These are phyloP conservation scores for Agaricus bisporus DNA, from an alignment of 768 basidiomycete genomes.

Conservation along the genomic window DNA sequence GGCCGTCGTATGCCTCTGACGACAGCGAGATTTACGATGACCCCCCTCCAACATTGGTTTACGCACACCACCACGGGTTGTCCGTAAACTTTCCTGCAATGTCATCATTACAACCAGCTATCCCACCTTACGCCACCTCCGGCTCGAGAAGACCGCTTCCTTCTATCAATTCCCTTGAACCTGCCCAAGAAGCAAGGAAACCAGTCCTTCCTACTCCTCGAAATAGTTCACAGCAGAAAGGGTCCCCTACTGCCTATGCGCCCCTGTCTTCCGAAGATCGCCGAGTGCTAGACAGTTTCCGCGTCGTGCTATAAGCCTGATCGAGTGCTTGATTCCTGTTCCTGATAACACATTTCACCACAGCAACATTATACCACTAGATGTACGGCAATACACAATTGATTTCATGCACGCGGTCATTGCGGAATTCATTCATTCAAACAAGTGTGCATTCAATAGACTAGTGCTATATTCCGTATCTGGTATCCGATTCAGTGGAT, in stretches of 20 bases:
- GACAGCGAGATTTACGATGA: conserved; percentile 37
- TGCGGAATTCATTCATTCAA: neutral
- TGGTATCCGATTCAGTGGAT: neutral
- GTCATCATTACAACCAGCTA: conserved; percentile 12
- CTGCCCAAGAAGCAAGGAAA: conserved; percentile 6
- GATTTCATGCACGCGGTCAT: conserved; percentile 10
- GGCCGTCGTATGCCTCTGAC: conserved; percentile 39
- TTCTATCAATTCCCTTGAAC: neutral
- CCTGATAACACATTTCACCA: neutral
- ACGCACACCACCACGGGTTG: conserved; percentile 9
- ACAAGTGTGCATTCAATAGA: too few relatives aligned
- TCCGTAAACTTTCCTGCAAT: conserved; percentile 15
- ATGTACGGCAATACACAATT: neutral
- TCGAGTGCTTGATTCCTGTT: neutral
- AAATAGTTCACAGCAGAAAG: neutral
- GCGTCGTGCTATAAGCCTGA: conserved; percentile 28
- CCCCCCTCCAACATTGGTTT: conserved; percentile 12
- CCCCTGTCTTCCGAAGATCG: conserved; percentile 52
- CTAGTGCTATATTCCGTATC: too few relatives aligned
- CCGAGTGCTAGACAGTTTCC: conserved; percentile 48
- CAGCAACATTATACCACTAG: conserved; percentile 1
- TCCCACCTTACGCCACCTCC: conserved; percentile 6
- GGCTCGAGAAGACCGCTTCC: conserved; percentile 3
- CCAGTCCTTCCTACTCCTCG: conserved; percentile 2
- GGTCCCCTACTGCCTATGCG: conserved; percentile 23